Evolutionary conservation across 768 basidiomycete species (phyloP).

Genomic region (Lentinus tigrinus): DNA sequence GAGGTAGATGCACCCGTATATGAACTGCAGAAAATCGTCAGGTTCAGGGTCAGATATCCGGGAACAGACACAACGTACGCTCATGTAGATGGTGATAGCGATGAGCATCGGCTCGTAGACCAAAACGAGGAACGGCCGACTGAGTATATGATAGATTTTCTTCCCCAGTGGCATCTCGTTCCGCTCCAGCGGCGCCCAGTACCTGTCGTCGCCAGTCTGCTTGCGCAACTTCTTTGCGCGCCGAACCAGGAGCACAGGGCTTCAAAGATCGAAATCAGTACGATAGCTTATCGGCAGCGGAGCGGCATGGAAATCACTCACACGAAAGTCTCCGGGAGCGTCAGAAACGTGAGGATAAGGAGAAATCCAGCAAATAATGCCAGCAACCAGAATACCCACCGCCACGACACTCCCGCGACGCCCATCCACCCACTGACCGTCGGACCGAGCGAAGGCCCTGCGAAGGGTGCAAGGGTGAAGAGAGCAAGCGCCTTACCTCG

Average conservation of each 20-base stretch:
- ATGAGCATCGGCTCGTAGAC: constrained; percentile 68
- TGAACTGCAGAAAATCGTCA: constrained; percentile 35
- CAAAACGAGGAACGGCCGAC: constrained; percentile 61
- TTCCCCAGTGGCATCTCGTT: constrained; percentile 39
- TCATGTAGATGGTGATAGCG: constrained; percentile 59
- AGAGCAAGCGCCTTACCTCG: constrained; percentile 66
- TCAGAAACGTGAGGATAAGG: constrained; percentile 47
- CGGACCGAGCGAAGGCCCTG: constrained; percentile 51
- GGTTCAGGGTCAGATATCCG: not conserved
- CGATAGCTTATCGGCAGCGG: too few relatives aligned
- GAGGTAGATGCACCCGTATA: constrained; percentile 63
- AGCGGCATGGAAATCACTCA: constrained; percentile 2
- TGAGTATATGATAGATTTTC: constrained; percentile 45
- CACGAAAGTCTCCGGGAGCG: constrained; percentile 67
- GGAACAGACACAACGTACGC: constrained; percentile 35
- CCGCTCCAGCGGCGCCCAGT: constrained; percentile 52
- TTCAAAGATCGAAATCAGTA: constrained; percentile 18
- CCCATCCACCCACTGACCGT: constrained; percentile 38
- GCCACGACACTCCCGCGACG: constrained; percentile 48
- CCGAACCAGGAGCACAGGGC: constrained; percentile 54
- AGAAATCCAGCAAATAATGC: constrained; percentile 56
- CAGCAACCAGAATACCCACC: constrained; percentile 68
- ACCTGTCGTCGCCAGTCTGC: constrained; percentile 50
- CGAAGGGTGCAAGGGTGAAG: constrained; percentile 49
- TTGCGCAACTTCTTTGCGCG: constrained; percentile 50